Percentiles rank a stretch among this genome's conserved stretches.
phyloP scores from a whole-genome alignment of 2,329 filamentous ascomycete genomes.

The Hymenoscyphus fraxineus region DNA sequence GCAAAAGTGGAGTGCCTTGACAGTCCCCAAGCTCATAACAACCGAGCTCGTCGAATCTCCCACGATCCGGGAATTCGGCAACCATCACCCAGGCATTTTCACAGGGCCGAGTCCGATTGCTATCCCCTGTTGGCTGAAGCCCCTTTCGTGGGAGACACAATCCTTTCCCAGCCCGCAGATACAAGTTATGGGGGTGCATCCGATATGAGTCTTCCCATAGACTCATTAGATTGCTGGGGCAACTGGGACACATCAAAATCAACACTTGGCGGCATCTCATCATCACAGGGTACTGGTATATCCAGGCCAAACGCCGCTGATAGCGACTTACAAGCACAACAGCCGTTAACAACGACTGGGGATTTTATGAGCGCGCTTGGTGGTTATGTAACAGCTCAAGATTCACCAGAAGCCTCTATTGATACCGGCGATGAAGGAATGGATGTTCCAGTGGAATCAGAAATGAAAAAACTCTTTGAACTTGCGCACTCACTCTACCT shows the following conservation, averaged over 20 bases:
- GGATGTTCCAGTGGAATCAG: not conserved
- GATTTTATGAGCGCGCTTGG: not conserved
- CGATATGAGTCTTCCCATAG: not conserved
- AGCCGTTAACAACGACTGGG: not conserved
- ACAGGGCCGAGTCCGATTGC: not conserved
- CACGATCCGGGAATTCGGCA: not conserved
- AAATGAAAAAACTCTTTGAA: not conserved
- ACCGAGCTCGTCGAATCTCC: not conserved
- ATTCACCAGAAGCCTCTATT: not conserved
- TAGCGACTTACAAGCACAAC: not conserved
- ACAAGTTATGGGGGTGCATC: not conserved
- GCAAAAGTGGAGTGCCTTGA: not conserved
- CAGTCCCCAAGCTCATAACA: not conserved
- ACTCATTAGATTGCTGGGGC: not conserved
- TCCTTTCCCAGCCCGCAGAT: slow-evolving; percentile 1
- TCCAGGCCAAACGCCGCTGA: not conserved
- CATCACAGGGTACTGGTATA: not conserved
- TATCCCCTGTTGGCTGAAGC: not conserved
- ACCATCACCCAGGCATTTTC: not conserved
- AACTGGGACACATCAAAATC: not conserved
- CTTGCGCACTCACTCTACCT: not conserved
- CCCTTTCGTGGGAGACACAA: not conserved
- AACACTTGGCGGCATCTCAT: not conserved
- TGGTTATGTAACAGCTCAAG: not conserved
- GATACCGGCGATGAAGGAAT: not conserved